A percentile compares a stretch with the other conserved stretches of the same genome.
Conservation (phyloP, 345 rosid genomes). For the Physaria fendleri region DNA sequence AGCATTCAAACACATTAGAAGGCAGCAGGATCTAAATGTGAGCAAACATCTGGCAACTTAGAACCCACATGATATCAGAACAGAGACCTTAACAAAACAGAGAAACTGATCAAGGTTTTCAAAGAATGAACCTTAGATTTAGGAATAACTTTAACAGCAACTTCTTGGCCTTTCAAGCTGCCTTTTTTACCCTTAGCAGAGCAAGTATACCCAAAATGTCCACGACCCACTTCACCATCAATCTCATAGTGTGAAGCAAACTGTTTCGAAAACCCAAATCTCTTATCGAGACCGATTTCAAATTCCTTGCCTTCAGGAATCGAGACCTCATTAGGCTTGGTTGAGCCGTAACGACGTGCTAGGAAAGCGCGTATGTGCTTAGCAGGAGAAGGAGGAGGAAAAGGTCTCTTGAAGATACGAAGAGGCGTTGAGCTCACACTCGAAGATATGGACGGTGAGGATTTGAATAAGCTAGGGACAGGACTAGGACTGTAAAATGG, state of each 20-base stretch:
- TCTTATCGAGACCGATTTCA: conserved; percentile 75
- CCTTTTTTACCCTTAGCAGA: conserved; percentile 85
- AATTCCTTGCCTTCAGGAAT: conserved; percentile 77
- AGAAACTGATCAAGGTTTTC: background rate
- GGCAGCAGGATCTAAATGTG: background rate
- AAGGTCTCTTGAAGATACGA: conserved; percentile 89
- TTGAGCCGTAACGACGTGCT: conserved; percentile 67
- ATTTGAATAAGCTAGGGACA: conserved; percentile 70
- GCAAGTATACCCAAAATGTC: conserved; percentile 93
- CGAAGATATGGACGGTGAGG: conserved; percentile 62
- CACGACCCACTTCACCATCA: conserved; percentile 89
- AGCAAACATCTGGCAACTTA: background rate
- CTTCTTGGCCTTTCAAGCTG: conserved; percentile 68
- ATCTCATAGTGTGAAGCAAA: conserved; percentile 67
- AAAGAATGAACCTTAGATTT: conserved; percentile 64
- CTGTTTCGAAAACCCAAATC: conserved; percentile 72
- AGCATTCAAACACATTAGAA: background rate
- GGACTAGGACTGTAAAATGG: conserved; percentile 95
- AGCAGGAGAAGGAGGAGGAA: conserved; percentile 97
- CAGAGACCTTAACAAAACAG: background rate
- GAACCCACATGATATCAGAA: background rate
- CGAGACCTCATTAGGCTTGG: conserved; percentile 71
- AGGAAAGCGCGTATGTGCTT: conserved; percentile 87
- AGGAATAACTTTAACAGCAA: conserved; percentile 89
- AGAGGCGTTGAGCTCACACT: conserved; percentile 84